Conservation (phyloP, 23 red algal species). For the Porphyridium purpureum region DNA sequence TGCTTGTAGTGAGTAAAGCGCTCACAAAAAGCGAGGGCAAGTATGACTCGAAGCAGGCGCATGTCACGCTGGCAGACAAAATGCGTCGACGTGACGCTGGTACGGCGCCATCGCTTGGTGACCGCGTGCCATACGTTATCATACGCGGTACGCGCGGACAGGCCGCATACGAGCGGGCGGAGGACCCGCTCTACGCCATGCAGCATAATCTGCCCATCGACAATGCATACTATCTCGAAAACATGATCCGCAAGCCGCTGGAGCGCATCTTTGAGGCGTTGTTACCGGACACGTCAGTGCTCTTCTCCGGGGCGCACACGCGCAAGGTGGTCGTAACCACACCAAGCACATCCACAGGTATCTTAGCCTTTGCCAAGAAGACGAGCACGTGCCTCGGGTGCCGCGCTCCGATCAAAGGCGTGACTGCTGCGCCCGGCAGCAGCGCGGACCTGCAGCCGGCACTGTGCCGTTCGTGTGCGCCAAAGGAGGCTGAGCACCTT, state of each 20-base stretch:
- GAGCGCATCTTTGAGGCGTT: constrained; percentile 94
- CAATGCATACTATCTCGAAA: constrained; percentile 87
- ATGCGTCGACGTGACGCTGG: constrained; percentile 61
- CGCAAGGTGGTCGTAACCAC: constrained; percentile 61
- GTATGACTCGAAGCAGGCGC: constrained; percentile 91
- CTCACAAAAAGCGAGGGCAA: constrained; percentile 50
- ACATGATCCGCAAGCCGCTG: constrained; percentile 95
- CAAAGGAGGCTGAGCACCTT: constrained; percentile 41
- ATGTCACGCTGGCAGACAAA: constrained; percentile 84
- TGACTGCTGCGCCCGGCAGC: no score
- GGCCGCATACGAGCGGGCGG: constrained; percentile 72
- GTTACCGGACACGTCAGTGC: constrained; percentile 19
- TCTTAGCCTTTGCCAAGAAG: constrained; percentile 71
- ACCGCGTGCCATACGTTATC: constrained; percentile 96
- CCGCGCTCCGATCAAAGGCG: constrained; percentile 23
- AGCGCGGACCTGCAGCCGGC: no score
- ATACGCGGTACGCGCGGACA: constrained; percentile 48
- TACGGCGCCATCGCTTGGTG: constrained; percentile 73
- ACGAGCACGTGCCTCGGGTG: constrained; percentile 74
- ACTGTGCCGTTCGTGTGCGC: no score
- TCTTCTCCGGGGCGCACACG: constrained; percentile 92
- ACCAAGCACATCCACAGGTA: constrained; percentile 30
- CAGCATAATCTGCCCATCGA: constrained; percentile 87
- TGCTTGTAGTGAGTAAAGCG: constrained; percentile 86
- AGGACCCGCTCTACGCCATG: constrained; percentile 88